Conservation (phyloP, 1,139 yeast genomes). For the Yamadazyma spencermartinsiae region DNA sequence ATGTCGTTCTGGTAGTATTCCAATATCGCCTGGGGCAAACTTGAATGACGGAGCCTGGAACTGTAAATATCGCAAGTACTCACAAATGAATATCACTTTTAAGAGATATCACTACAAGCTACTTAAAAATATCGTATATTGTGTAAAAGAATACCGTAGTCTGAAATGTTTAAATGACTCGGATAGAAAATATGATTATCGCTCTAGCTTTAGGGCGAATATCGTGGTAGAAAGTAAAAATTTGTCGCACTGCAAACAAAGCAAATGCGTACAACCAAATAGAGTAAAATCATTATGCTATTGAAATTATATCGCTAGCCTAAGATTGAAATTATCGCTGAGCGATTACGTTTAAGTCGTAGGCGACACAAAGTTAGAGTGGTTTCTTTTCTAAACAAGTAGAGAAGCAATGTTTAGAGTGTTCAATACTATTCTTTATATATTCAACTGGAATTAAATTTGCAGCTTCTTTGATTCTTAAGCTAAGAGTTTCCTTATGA, state of each 20-base stretch:
- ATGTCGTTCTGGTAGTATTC: constrained; percentile 1
- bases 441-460: constrained; percentile 10
- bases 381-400: constrained; percentile 9
- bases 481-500: constrained; percentile 10
- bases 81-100: constrained; percentile 3
- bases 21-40: constrained; percentile 2
- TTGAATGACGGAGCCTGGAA: constrained; percentile 1
- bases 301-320: background rate
- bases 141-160: background rate
- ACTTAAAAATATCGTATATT: background rate
- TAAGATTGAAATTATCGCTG: background rate
- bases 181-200: background rate
- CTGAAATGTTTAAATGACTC: background rate
- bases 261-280: constrained; percentile 5
- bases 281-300: constrained; percentile 1
- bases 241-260: constrained; percentile 2
- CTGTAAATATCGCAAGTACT: constrained; percentile 3
- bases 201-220: background rate
- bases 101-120: background rate
- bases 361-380: constrained; percentile 1
- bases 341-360: constrained; percentile 1
- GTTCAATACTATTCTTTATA: constrained; percentile 12
- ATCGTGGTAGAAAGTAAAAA: constrained; percentile 1
- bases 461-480: constrained; percentile 13
- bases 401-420: constrained; percentile 10